Evolutionary conservation across 169 alveolate genomes (phyloP), one percentile per base, ranked within the genome.

Genomic region (Plasmodium chabaudi): DNA sequence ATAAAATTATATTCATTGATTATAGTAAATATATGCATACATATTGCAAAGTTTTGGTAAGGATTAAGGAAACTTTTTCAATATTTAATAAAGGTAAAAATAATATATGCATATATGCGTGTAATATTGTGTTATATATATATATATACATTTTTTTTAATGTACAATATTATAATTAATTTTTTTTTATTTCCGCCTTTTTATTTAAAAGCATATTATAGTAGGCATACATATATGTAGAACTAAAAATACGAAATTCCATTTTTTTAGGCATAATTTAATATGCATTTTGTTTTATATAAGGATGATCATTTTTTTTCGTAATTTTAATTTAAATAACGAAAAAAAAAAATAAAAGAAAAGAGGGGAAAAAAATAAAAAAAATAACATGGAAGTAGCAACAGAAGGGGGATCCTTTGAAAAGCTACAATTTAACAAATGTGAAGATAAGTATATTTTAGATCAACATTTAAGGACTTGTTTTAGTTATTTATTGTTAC

Each of bases 381-480:
- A 63, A 63, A 63, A 63, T 9, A 63, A 9, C n/a, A 68, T 68
- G 77, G 77, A 68, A 47, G 64, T 57, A 57, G 65, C 19, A 9
- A 23, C 3, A 57, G 34, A 57, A 57, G 65, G 65, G 19, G 65
- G 77, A 19, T 19, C 60, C 64, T 47, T 46, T 68, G 77, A 68
- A 19, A 19, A 13, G 49, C 12, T 47, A 51, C 64, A 17, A 47
- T 25, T 47, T 15, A 51, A 47, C 47, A 49, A 68, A 21, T 47
- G 42, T 17, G 73, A 65, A 39, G 21, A 51, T 51, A 15, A 51
- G 6, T 51, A 68, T 68, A 23, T 68, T 46, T 68, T 68, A 68
- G 42, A 68, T 12, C 44, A 68, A 68, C 46, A 68, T 47, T 13
- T 46, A 68, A 68, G 44, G 51, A 44, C 46, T 49, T 42, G 42